These are phyloP conservation scores for Lachancea lanzarotensis DNA, from an alignment of 805 yeast species.

Conservation along the genomic window DNA sequence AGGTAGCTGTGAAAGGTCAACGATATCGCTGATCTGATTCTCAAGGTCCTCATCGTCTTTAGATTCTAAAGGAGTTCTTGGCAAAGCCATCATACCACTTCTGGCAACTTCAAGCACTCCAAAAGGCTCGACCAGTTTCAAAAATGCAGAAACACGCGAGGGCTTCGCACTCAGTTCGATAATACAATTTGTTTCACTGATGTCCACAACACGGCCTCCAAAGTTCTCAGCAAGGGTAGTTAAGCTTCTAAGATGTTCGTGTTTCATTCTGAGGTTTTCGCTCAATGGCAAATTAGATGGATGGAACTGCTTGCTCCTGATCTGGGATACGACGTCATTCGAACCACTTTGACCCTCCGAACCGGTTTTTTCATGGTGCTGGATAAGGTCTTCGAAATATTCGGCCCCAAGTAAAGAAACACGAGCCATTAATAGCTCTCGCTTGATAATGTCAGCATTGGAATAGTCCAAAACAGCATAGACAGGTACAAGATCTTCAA, in stretches of 20 bases:
- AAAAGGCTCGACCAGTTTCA: constrained; percentile 87
- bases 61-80: constrained; percentile 80
- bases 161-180: constrained; percentile 95
- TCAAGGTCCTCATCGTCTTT: constrained; percentile 50
- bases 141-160: constrained; percentile 75
- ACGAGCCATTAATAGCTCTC: constrained; percentile 89
- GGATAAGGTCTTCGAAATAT: constrained; percentile 89
- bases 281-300: constrained; percentile 86
- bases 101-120: constrained; percentile 95
- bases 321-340: constrained; percentile 25
- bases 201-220: constrained; percentile 90
- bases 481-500: constrained; percentile 96
- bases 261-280: constrained; percentile 91
- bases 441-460: constrained; percentile 77
- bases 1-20: constrained; percentile 85
- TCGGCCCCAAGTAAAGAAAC: constrained; percentile 95
- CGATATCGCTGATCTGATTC: constrained; percentile 49
- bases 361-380: constrained; percentile 57
- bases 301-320: constrained; percentile 51
- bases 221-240: constrained; percentile 74
- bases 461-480: constrained; percentile 96
- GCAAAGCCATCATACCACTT: constrained; percentile 98
- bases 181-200: constrained; percentile 87
- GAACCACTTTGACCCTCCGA: constrained; percentile 26
- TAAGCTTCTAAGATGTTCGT: constrained; percentile 79